These are phyloP conservation scores for Phaseolus coccineus DNA, from an alignment of 331 rosid genomes.

Conservation along the genomic window DNA sequence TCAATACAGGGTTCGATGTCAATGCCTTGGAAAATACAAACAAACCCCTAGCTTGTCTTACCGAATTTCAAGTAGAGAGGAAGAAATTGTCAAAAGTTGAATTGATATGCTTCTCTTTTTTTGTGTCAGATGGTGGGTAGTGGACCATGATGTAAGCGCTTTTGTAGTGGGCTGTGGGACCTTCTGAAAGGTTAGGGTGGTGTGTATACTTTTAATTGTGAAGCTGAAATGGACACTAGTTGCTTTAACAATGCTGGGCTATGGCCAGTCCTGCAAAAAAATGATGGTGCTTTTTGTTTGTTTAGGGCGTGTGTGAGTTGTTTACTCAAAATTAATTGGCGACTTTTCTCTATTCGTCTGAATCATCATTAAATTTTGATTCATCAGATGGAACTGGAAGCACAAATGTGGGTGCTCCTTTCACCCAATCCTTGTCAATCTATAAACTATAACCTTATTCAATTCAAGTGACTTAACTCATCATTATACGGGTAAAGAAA, in stretches of 20 bases:
- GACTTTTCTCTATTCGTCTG: conserved; percentile 46
- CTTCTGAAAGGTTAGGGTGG: conserved; percentile 59
- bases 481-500: conserved; percentile 6
- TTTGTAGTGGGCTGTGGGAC: conserved; percentile 94
- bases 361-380: conserved; percentile 56
- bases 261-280: conserved; percentile 51
- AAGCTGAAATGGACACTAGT: conserved; percentile 52
- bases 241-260: conserved; percentile 57
- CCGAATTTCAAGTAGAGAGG: conserved; percentile 66
- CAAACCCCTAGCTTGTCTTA: conserved; percentile 67
- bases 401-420: conserved; percentile 14
- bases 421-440: conserved; percentile 2
- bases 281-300: conserved; percentile 54
- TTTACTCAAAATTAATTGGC: conserved; percentile 43
- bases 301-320: conserved; percentile 48
- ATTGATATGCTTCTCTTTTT: conserved; percentile 65
- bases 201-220: conserved; percentile 47
- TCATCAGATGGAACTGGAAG: conserved; percentile 44
- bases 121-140: conserved; percentile 67
- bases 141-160: conserved; percentile 90
- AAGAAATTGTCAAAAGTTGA: conserved; percentile 82
- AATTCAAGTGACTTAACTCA: not conserved
- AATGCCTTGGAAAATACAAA: conserved; percentile 71
- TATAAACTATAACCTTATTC: conserved; percentile 30
- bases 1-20: conserved; percentile 75